Conservation (phyloP, 768 basidiomycete genomes). For the Russula ochroleuca region DNA sequence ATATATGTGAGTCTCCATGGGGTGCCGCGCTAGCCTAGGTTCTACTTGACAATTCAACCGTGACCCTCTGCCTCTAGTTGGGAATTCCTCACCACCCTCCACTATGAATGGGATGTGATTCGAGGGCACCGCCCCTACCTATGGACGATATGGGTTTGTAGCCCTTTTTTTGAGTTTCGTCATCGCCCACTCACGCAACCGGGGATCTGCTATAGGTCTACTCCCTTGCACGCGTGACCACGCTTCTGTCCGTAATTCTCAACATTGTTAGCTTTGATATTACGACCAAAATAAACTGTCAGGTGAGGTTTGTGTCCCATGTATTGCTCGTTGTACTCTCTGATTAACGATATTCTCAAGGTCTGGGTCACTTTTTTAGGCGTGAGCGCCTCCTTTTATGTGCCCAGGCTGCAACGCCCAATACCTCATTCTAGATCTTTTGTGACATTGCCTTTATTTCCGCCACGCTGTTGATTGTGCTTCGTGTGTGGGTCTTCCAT, state of each 20-base stretch:
- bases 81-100: too few species aligned
- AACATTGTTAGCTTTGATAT: too few species aligned
- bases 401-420: not conserved
- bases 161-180: too few species aligned
- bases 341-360: not conserved
- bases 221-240: not conserved
- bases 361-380: too few species aligned
- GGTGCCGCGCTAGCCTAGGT: not conserved
- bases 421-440: not conserved
- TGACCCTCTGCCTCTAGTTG: not conserved
- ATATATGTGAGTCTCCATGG: not conserved
- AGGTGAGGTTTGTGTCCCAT: not conserved
- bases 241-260: too few species aligned
- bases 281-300: too few species aligned
- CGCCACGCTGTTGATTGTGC: not conserved
- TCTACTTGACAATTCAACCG: not conserved
- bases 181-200: too few species aligned
- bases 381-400: not conserved
- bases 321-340: too few species aligned
- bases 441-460: not conserved
- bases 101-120: too few species aligned
- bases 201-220: not conserved
- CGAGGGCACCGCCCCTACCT: not conserved
- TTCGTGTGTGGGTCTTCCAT: constrained; percentile 8
- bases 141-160: constrained; percentile 6